These are phyloP conservation scores for Cercospora sesami DNA, from an alignment of 2,329 filamentous ascomycete species.

Conservation along the genomic window DNA sequence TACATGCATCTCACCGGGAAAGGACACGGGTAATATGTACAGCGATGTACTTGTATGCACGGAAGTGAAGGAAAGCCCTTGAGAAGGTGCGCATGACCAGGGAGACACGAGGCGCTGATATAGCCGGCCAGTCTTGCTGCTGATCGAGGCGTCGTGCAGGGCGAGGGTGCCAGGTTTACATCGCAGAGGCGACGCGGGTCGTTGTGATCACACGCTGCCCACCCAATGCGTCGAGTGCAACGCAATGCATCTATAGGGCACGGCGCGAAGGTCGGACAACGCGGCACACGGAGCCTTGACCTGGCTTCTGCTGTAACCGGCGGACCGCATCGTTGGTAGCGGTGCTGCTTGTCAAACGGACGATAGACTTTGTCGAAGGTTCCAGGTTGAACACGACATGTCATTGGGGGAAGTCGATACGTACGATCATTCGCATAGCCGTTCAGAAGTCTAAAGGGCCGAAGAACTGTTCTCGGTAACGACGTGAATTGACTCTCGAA, in stretches of 20 bases:
- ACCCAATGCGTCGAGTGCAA: constrained; percentile 3
- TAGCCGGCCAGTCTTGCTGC: neutral
- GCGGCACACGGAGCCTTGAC: neutral
- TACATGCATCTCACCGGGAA: neutral
- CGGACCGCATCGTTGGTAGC: constrained; percentile 11
- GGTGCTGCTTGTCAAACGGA: constrained; percentile 15
- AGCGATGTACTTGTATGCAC: neutral
- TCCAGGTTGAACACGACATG: constrained; percentile 4
- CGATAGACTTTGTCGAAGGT: constrained; percentile 15
- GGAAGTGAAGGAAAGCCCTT: neutral
- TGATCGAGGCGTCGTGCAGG: neutral
- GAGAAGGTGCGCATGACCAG: neutral
- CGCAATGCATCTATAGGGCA: neutral
- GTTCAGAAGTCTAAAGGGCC: neutral
- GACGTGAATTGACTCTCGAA: neutral
- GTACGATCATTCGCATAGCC: neutral
- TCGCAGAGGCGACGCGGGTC: neutral
- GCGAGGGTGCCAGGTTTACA: neutral
- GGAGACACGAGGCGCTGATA: neutral
- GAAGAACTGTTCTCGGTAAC: neutral
- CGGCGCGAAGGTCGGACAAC: neutral
- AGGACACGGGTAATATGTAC: neutral
- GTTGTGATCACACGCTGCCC: neutral
- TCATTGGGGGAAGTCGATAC: constrained; percentile 3
- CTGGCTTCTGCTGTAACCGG: neutral